These are phyloP conservation scores for Dipsacomyces acuminosporus DNA, from an alignment of 371 early-diverging fungal species.

Conservation along the genomic window DNA sequence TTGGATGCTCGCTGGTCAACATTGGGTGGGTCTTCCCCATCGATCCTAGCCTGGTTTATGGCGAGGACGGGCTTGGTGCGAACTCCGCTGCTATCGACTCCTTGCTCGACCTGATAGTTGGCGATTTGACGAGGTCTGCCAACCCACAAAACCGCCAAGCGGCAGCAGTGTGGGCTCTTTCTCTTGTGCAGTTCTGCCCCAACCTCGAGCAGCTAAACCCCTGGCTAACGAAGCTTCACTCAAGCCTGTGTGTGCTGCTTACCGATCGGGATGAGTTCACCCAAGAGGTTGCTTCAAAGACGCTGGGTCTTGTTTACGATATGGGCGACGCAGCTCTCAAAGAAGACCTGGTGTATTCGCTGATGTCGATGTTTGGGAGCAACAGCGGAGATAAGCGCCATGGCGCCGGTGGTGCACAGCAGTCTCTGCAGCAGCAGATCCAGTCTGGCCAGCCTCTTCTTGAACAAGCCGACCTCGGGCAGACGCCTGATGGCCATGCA, in stretches of 20 bases:
- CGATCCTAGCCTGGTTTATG: slow-evolving; percentile 39
- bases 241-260: slow-evolving; percentile 70
- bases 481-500: slow-evolving; percentile 58
- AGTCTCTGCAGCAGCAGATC: slow-evolving; percentile 17
- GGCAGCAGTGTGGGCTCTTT: slow-evolving; percentile 79
- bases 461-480: slow-evolving; percentile 57
- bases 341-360: slow-evolving; percentile 53
- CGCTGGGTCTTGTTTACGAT: slow-evolving; percentile 82
- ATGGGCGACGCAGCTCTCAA: slow-evolving; percentile 68
- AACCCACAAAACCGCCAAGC: slow-evolving; percentile 62
- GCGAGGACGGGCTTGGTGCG: slow-evolving; percentile 12
- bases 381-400: slow-evolving; percentile 12
- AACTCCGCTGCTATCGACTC: slow-evolving; percentile 8
- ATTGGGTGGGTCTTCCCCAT: slow-evolving; percentile 61
- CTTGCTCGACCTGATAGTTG: slow-evolving; percentile 22
- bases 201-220: slow-evolving; percentile 49
- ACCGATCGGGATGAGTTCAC: slow-evolving; percentile 79
- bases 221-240: slow-evolving; percentile 57
- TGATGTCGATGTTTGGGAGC: slow-evolving; percentile 52
- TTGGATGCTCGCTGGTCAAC: slow-evolving; percentile 62
- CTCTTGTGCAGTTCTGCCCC: slow-evolving; percentile 74
- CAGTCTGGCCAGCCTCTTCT: slow-evolving; percentile 28
- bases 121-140: slow-evolving; percentile 17
- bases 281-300: slow-evolving; percentile 82
- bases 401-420: slow-evolving; percentile 44